phyloP scores from a whole-genome alignment of 2,329 filamentous ascomycete genomes.

The Lizonia empirigonia region DNA sequence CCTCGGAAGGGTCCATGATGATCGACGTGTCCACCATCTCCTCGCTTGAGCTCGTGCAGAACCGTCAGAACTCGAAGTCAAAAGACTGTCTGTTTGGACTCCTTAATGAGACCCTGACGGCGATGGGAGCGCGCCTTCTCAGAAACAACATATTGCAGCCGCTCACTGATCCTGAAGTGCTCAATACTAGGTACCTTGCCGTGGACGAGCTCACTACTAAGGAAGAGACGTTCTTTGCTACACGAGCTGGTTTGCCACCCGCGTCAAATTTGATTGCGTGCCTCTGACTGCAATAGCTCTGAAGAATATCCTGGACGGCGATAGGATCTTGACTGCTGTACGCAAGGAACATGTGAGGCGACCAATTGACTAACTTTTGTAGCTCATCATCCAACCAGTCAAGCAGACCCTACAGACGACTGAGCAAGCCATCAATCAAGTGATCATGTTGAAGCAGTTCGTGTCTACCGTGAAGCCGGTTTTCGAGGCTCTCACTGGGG shows the following conservation, averaged over 20 bases:
- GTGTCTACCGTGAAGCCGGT: constrained; percentile 70
- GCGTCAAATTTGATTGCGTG: constrained; percentile 11
- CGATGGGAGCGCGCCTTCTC: constrained; percentile 85
- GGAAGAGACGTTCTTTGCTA: constrained; percentile 82
- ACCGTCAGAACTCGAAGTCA: constrained; percentile 76
- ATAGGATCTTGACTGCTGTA: constrained; percentile 78
- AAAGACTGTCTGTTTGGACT: constrained; percentile 83
- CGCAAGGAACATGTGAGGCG: background rate
- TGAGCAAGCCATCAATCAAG: constrained; percentile 83
- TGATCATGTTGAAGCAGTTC: constrained; percentile 86
- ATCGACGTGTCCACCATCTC: constrained; percentile 88
- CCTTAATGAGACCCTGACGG: constrained; percentile 81
- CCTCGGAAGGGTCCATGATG: constrained; percentile 92
- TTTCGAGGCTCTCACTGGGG: constrained; percentile 69
- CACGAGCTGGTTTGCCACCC: constrained; percentile 65
- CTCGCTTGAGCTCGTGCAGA: constrained; percentile 89
- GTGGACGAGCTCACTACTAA: constrained; percentile 80
- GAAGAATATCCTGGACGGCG: constrained; percentile 76
- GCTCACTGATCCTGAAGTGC: constrained; percentile 71
- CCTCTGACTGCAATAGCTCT: constrained; percentile 57
- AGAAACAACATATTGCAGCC: constrained; percentile 89
- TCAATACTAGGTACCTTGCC: constrained; percentile 77
- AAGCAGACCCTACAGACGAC: constrained; percentile 69
- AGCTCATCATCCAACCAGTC: constrained; percentile 74
- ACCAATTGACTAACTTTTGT: constrained; percentile 46